Evolutionary conservation across 2,329 filamentous ascomycete genomes (phyloP), one percentile per base, ranked within the genome.

Genomic region (Alternaria panax): DNA sequence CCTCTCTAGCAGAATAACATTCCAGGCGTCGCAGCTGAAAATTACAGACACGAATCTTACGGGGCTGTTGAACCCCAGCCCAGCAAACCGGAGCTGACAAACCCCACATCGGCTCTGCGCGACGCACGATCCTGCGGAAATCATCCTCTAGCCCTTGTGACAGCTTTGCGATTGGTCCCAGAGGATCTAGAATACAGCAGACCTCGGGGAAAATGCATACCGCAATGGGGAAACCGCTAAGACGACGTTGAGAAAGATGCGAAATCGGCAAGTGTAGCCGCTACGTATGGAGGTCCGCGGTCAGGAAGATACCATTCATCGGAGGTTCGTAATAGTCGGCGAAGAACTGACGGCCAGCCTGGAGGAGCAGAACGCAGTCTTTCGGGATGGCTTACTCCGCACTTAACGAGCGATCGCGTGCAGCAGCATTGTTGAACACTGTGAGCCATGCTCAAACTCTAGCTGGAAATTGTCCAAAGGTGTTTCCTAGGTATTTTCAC

Each of bases 31-130:
- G 32, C 20, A 51, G 25, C n/a, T 27, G 16, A 43, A 30, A 34
- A 22, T 28, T 43, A 48, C 51, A 40, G 27, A 25, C 22, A 41
- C 12, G 40, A 51, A 40, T 46, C 20, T 24, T 43, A 54, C 40
- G 43, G 36, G 47, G 38, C 38, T 42, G 45, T 30, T 46, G 56
- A 38, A 51, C 54, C 32, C 45, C 30, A 53, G 24, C 52, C 38
- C 38, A 24, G 38, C 20, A 34, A 34, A 18, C 24, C 27, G 45
- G 54, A 54, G 66, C 68, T 69, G 66, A 69, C 63, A 63, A 66
- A 67, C 64, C 51, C 63, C 65, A 63, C 63, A 55, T 53, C 22
- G 50, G 30, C 24, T 41, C 58, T 58, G 55, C 51, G 51, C 40
- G 42, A 56, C 51, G 62, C 32, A 45, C 40, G 9, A 38, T n/a